phyloP scores from a whole-genome alignment of 148 eudicot species.

The Talinum fruticosum region DNA sequence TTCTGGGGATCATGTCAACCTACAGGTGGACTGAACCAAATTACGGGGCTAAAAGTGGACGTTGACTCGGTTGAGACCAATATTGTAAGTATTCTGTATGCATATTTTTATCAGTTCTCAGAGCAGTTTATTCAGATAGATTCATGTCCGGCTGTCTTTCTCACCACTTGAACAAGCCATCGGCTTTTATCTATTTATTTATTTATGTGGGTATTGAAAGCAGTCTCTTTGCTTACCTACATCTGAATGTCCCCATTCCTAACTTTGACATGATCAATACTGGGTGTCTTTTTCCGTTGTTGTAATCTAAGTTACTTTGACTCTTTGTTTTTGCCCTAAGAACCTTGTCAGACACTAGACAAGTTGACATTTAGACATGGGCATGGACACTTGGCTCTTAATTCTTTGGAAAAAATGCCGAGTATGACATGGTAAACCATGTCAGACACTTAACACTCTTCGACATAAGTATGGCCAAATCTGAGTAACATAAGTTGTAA shows the following conservation, averaged over 20 bases:
- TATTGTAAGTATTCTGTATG: slow-evolving; percentile 56
- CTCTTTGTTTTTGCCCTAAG: too few species aligned
- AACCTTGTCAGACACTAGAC: too few species aligned
- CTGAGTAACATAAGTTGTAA: too few species aligned
- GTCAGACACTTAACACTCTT: too few species aligned
- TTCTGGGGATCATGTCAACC: slow-evolving; percentile 3
- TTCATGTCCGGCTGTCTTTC: too few species aligned
- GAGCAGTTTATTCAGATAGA: background rate
- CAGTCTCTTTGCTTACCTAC: background rate
- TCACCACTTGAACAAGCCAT: background rate
- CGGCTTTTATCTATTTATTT: background rate
- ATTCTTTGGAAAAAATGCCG: too few species aligned
- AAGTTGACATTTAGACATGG: too few species aligned
- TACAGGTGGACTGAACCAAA: slow-evolving; percentile 72
- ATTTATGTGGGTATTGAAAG: background rate
- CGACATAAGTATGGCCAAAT: too few species aligned
- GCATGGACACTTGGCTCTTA: too few species aligned
- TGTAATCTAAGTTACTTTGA: too few species aligned
- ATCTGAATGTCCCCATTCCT: too few species aligned
- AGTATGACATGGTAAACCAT: too few species aligned
- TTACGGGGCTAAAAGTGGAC: slow-evolving; percentile 78
- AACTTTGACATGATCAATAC: background rate
- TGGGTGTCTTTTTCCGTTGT: background rate
- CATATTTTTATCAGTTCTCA: background rate
- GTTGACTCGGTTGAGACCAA: slow-evolving; percentile 75